Evolutionary conservation across 306 rosid genomes (phyloP), one percentile per base, ranked within the genome.

Genomic region (Acacia crassicarpa): DNA sequence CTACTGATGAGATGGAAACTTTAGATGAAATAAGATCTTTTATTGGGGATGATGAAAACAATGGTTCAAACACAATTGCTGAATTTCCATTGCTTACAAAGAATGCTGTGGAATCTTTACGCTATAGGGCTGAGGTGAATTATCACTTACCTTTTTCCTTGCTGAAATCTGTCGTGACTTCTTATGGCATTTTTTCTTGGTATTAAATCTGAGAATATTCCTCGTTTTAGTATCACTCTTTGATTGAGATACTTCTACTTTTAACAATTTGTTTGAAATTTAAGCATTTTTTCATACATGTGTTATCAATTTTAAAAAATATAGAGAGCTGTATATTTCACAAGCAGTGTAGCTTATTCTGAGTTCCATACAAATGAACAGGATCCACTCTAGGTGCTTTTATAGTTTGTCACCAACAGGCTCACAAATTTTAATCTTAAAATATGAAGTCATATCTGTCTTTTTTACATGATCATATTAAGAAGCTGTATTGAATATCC

Each of bases 91-190:
- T 86, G 61, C 94, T 95, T 68, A 87, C 96, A 27, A 84, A 91
- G 81, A 90, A 90, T 79, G 94, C 96, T 6, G 94, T 95, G 78
- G 99, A 93, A 84, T 91, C 98, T 77, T 82, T 95, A 77, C 92
- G 98, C 72, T 95, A 95, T 79, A 90, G 99, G 84, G 94, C 93
- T 38, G 99, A 95, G 99, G 99, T 95, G 80, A 90, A 72, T 72
- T 67, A 77, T 82, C 66, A 40, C 7, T 45, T 83, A 82, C 81
- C 76, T 44, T 68, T 68, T 68, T 75, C 49, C 76, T 22, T 74
- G 71, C 45, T 32, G 20, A 27, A 27, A 59, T 45, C 43, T 32
- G 61, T 35, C 41, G 13, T 53, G 58, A 61, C 63, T 62, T 54
- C 80, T 15, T 56, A 49, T 76, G 70, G 27, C 58, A 23, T 75